phyloP scores from a whole-genome alignment of 2,329 filamentous ascomycete species.

The Monascus ruber region DNA sequence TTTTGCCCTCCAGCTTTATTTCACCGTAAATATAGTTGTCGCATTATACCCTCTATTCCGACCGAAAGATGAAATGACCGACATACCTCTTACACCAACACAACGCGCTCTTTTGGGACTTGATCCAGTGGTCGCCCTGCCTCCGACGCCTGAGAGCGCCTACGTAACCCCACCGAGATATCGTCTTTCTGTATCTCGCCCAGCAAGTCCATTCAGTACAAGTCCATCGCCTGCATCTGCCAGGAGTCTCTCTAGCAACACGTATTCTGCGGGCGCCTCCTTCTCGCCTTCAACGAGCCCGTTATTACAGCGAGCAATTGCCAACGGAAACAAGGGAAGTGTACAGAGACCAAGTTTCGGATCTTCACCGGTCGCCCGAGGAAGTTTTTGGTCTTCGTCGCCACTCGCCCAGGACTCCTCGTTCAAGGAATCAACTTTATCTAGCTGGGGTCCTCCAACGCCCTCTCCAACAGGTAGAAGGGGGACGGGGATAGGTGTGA shows the following conservation, averaged over 20 bases:
- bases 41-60: constrained; percentile 64
- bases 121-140: constrained; percentile 52
- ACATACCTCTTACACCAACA: constrained; percentile 82
- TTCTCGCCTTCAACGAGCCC: constrained; percentile 45
- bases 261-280: constrained; percentile 34
- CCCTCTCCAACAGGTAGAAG: constrained; percentile 57
- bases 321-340: constrained; percentile 25
- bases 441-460: constrained; percentile 49
- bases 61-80: constrained; percentile 63
- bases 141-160: constrained; percentile 54
- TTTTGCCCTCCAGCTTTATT: constrained; percentile 50
- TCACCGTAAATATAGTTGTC: constrained; percentile 57
- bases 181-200: constrained; percentile 54
- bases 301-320: constrained; percentile 58
- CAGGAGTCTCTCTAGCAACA: constrained; percentile 23
- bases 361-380: constrained; percentile 29
- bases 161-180: constrained; percentile 85
- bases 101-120: constrained; percentile 80
- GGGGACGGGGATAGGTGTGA: constrained; percentile 64
- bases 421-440: constrained; percentile 33
- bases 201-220: constrained; percentile 28
- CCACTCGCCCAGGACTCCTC: constrained; percentile 24
- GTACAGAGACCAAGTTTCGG: constrained; percentile 53
- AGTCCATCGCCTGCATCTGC: constrained; percentile 27
- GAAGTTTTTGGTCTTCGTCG: constrained; percentile 40